A percentile compares a stretch with the other conserved stretches of the same genome.
These are phyloP conservation scores for Rhodosporidiobolus sp. DNA, from an alignment of 768 basidiomycete genomes.

Conservation along the genomic window DNA sequence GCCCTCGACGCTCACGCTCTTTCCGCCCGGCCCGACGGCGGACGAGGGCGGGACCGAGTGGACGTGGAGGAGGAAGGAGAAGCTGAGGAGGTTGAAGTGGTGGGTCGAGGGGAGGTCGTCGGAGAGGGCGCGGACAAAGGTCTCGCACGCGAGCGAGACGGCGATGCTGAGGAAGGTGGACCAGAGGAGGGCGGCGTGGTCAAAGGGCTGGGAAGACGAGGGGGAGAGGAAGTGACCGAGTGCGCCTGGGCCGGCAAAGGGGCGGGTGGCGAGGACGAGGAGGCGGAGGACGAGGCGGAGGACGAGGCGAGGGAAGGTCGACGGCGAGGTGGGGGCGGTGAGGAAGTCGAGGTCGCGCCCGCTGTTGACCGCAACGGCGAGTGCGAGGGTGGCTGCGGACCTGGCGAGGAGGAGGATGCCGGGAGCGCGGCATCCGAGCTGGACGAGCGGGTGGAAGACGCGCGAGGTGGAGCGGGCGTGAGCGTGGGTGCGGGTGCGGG, in stretches of 20 bases:
- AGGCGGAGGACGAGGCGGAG: too few relatives aligned
- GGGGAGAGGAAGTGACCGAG: slow-evolving; percentile 3
- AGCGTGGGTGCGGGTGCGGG: not conserved
- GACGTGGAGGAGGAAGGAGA: slow-evolving; percentile 38
- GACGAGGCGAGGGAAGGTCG: too few relatives aligned
- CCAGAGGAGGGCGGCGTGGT: slow-evolving; percentile 23
- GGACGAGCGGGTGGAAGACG: not conserved
- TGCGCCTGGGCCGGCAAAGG: slow-evolving; percentile 1
- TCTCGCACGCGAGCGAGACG: slow-evolving; percentile 15
- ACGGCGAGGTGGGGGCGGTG: not conserved
- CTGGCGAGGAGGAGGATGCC: not conserved
- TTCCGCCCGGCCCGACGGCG: not conserved
- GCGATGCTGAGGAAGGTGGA: slow-evolving; percentile 14
- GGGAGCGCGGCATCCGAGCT: not conserved
- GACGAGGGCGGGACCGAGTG: slow-evolving; percentile 8
- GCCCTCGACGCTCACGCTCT: not conserved
- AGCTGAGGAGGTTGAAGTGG: slow-evolving; percentile 33
- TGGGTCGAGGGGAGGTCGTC: slow-evolving; percentile 14
- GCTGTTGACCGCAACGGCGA: too few relatives aligned
- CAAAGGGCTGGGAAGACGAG: not conserved
- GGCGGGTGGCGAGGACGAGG: not conserved
- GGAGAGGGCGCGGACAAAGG: slow-evolving; percentile 21
- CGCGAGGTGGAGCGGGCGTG: not conserved
- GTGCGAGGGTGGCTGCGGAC: not conserved
- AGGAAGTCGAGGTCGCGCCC: not conserved